A percentile compares a stretch with the other conserved stretches of the same genome.
phyloP scores from a whole-genome alignment of 2,329 filamentous ascomycete genomes.

The Lasiodiplodia gonubiensis region DNA sequence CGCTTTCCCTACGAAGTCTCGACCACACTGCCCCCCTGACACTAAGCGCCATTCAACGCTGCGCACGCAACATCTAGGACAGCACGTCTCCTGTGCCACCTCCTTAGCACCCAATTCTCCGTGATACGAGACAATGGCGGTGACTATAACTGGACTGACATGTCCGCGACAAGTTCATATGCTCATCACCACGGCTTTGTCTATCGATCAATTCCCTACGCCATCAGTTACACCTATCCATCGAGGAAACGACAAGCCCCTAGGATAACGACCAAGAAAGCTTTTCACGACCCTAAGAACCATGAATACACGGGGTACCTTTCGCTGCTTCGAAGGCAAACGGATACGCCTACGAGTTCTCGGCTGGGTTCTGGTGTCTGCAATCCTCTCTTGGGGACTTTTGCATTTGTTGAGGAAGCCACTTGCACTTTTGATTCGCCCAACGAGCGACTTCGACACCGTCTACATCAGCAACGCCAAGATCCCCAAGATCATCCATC shows the following conservation, averaged over 20 bases:
- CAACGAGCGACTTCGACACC: neutral
- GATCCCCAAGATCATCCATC: constrained; percentile 78
- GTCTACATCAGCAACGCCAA: constrained; percentile 5
- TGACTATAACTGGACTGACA: neutral
- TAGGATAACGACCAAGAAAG: neutral
- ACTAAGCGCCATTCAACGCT: neutral
- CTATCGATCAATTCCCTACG: neutral
- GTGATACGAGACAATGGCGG: neutral
- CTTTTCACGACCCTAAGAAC: neutral
- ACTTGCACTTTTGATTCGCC: neutral
- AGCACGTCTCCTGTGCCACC: neutral
- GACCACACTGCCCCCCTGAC: neutral
- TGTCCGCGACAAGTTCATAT: neutral
- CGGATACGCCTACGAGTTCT: neutral
- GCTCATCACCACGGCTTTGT: neutral
- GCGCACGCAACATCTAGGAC: neutral
- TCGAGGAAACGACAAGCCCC: neutral
- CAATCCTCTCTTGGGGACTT: neutral
- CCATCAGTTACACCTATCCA: neutral
- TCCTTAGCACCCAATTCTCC: neutral
- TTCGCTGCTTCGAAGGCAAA: neutral
- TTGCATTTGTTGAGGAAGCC: neutral
- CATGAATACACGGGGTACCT: neutral
- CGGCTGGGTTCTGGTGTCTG: neutral
- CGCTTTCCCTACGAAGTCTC: neutral